Conservation (phyloP, 257 asterid species). For the Solanum sejunctum region DNA sequence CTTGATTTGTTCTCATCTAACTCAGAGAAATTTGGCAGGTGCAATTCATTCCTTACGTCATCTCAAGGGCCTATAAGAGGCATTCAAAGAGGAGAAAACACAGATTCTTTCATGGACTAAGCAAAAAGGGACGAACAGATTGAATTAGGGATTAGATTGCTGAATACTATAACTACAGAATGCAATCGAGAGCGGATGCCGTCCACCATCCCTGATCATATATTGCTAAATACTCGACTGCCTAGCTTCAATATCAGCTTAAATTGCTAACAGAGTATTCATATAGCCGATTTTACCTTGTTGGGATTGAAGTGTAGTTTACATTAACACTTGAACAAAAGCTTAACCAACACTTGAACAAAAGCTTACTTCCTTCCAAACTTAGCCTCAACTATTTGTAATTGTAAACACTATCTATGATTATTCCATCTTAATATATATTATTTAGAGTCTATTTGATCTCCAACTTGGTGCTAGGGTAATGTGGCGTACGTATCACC, state of each 20-base stretch:
- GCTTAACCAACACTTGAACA: background rate
- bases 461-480: background rate
- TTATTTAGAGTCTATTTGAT: background rate
- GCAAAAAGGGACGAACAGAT: constrained; percentile 22
- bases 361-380: background rate
- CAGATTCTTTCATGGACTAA: constrained; percentile 67
- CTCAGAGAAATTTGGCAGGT: constrained; percentile 28
- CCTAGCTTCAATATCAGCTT: background rate
- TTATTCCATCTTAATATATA: background rate
- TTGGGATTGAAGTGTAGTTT: background rate
- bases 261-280: background rate
- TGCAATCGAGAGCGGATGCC: background rate
- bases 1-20: background rate
- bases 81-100: constrained; percentile 67
- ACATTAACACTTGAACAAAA: too few species aligned
- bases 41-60: constrained; percentile 55
- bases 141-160: background rate
- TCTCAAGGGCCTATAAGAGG: constrained; percentile 42
- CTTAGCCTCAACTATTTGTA: background rate
- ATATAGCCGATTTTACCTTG: background rate
- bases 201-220: background rate
- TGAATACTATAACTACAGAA: background rate
- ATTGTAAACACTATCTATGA: background rate
- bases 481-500: background rate
- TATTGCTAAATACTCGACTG: background rate